Evolutionary conservation across 2,329 filamentous ascomycete species (phyloP), one percentile per base, ranked within the genome.

Genomic region (Microdochium bolleyi): DNA sequence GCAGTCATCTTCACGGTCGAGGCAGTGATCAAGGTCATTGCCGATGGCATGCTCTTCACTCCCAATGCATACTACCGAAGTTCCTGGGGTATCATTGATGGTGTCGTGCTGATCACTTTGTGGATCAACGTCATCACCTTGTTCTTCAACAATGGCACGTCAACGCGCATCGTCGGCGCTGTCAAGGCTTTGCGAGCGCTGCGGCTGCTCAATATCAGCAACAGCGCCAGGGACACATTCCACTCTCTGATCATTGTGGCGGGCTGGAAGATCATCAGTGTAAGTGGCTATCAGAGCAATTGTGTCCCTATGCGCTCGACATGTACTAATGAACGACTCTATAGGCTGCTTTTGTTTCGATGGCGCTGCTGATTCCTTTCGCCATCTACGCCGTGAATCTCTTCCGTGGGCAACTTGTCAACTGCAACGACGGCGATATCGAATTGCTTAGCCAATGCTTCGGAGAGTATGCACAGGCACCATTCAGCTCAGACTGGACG

Each of bases 11-110:
- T 99, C 71, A 88, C 87, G 0, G 65, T 89, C 7, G 94, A 99
- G 69, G 90, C 92, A 1, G 63, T 84, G 5, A 92, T 99, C 72
- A 99, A 99, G 68, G 85, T 95, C 52, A 84, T 99, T 61, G 94
- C 94, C 0, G 94, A 99, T 71, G 94, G 94, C 8, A 88, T 96
- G 61, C 88, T 96, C 67, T 97, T 89, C 83, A 96, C 94, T 0
- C 94, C 94, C 0, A 96, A 99, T 69, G 95, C 95, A 2, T 99
- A 96, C 66, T 90, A 96, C 67, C 85, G 94, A 61, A 92, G 92
- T 64, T 92, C 92, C 0, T 99, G 94, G 94, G 95, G 94, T 7
- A 85, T 96, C 56, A 96, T 99, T 58, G 94, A 99, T 64, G 90
- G 87, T 0, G 70, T 97, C 48, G 94, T 99, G 58, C 76, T 99